Conservation (phyloP, 176 grass and related monocot genomes). For the Alloteropsis semialata region DNA sequence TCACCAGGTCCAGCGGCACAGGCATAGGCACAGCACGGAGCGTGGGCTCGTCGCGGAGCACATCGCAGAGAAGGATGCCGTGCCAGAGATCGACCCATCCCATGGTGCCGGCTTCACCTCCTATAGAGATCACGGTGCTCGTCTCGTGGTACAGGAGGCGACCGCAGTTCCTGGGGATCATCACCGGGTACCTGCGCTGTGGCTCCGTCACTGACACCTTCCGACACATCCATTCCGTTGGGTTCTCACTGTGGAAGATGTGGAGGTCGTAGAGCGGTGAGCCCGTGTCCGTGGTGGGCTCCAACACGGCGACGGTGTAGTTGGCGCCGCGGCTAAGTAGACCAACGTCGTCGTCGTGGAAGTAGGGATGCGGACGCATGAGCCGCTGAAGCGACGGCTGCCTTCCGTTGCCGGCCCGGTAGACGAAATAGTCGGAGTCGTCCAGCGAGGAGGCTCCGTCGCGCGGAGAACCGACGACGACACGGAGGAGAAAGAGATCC, state of each 20-base stretch:
- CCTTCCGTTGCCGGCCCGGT: neutral
- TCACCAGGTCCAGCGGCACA: neutral
- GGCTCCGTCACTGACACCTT: neutral
- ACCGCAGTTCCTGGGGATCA: neutral
- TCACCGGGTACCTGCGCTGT: neutral
- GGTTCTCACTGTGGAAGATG: neutral
- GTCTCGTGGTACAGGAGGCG: neutral
- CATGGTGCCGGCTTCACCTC: neutral
- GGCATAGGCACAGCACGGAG: neutral
- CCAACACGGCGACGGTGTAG: neutral
- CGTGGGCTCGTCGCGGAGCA: neutral
- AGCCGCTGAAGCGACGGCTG: neutral
- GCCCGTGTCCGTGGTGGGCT: neutral
- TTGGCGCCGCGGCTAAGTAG: neutral
- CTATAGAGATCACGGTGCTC: neutral
- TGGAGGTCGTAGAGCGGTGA: neutral
- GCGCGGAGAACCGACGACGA: neutral
- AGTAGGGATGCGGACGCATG: neutral
- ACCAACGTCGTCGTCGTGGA: neutral
- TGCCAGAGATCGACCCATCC: neutral
- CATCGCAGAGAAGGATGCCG: neutral
- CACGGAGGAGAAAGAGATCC: neutral
- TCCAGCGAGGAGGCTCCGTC: neutral
- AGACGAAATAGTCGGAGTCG: neutral
- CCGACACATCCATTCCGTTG: neutral